These are phyloP conservation scores for Beauveria sp. DNA, from an alignment of 2,329 filamentous ascomycete genomes.

Conservation along the genomic window DNA sequence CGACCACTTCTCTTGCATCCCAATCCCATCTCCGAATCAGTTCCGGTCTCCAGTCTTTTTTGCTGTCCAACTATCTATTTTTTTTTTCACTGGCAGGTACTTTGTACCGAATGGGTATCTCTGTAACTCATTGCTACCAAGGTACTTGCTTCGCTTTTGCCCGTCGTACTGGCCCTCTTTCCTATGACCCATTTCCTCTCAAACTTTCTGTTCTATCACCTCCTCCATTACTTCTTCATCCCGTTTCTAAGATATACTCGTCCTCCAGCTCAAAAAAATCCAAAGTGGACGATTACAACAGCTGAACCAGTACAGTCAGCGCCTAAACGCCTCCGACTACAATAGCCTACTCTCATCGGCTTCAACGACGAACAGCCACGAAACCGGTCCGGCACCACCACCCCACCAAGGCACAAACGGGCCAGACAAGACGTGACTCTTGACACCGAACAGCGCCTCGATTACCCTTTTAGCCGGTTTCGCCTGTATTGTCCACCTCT, in stretches of 20 bases:
- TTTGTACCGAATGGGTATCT: neutral
- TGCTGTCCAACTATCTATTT: neutral
- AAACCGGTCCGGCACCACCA: neutral
- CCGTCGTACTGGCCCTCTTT: neutral
- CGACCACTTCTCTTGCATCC: neutral
- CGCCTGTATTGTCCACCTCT: neutral
- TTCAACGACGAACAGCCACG: neutral
- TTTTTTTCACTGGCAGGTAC: neutral
- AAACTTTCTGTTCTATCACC: neutral
- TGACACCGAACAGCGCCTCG: neutral
- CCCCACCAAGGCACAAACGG: slow-evolving; percentile 7
- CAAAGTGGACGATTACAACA: neutral
- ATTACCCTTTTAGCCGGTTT: neutral
- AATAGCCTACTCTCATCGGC: slow-evolving; percentile 3
- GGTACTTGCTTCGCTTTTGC: neutral
- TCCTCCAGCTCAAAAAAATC: neutral
- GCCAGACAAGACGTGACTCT: neutral
- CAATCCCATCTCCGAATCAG: slow-evolving; percentile 2
- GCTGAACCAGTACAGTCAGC: neutral
- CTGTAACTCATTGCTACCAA: neutral
- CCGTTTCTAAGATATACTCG: neutral
- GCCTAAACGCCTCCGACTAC: neutral
- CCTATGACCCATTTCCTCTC: neutral
- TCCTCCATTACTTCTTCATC: neutral
- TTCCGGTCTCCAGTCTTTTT: slow-evolving; percentile 9